Evolutionary conservation across 2,329 filamentous ascomycete species (phyloP).

Genomic region (Calonectria pseudoturangicola): DNA sequence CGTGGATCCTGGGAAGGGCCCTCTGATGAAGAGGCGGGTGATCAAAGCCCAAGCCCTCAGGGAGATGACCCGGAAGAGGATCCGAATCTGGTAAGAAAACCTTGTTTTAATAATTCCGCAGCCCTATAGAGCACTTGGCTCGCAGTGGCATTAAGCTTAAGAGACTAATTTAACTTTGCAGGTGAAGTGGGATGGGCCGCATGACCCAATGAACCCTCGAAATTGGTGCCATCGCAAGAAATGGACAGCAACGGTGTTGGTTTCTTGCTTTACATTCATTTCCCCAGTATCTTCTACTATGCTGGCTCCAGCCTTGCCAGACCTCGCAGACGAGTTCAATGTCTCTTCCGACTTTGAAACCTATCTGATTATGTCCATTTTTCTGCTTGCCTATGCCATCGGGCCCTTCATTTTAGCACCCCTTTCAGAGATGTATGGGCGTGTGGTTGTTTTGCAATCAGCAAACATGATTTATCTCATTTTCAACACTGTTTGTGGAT

Average conservation of each 20-base stretch:
- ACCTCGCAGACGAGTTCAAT: constrained; percentile 67
- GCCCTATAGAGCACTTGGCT: background rate
- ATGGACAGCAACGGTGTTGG: constrained; percentile 60
- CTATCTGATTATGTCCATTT: constrained; percentile 75
- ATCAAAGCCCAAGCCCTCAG: background rate
- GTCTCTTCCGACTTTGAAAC: constrained; percentile 64
- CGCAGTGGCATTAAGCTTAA: background rate
- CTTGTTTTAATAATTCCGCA: background rate
- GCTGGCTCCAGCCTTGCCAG: constrained; percentile 68
- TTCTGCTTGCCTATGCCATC: constrained; percentile 74
- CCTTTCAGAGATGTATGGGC: constrained; percentile 71
- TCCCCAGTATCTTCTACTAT: constrained; percentile 72
- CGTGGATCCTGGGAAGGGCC: background rate
- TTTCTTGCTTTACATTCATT: constrained; percentile 70
- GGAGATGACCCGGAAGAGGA: background rate
- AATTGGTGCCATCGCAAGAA: constrained; percentile 67
- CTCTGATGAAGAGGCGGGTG: constrained; percentile 3
- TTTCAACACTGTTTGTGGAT: constrained; percentile 72
- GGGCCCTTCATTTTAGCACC: constrained; percentile 72
- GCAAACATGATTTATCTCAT: constrained; percentile 71
- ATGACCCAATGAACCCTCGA: constrained; percentile 62
- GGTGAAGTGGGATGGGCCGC: constrained; percentile 66
- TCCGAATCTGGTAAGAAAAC: constrained; percentile 5
- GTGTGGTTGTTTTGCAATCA: constrained; percentile 65
- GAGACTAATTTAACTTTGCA: constrained; percentile 38